Percentiles rank a stretch among this genome's conserved stretches.
phyloP scores from a whole-genome alignment of 2,329 filamentous ascomycete species.

The Nakataea oryzae region DNA sequence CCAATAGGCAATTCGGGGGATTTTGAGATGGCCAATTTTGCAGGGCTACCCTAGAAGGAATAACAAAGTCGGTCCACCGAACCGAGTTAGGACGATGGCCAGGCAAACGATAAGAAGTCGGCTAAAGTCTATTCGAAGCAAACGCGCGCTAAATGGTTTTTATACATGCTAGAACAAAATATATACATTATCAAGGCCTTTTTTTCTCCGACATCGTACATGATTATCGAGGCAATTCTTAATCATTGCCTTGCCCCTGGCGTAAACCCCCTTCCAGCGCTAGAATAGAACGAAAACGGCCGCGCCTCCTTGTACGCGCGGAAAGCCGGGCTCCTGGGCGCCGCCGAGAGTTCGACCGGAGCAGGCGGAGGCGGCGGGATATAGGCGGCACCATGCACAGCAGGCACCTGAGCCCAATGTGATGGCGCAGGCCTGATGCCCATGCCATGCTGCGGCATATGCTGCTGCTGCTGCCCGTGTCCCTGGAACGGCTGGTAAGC shows the following conservation, averaged over 20 bases:
- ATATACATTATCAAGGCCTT: background rate
- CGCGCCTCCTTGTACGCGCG: background rate
- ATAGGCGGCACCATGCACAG: background rate
- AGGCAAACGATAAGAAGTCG: too few species aligned
- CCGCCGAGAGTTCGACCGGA: background rate
- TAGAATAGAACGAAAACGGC: background rate
- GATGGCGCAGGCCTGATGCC: background rate
- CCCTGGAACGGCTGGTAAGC: constrained; percentile 6
- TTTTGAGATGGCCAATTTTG: background rate
- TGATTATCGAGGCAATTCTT: background rate
- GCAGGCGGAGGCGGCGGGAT: too few species aligned
- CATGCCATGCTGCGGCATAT: background rate
- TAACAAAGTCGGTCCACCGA: too few species aligned
- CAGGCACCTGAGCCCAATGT: background rate
- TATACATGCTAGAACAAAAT: background rate
- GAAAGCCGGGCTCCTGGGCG: background rate
- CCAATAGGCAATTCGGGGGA: background rate
- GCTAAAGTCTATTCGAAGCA: background rate
- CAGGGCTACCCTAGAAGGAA: too few species aligned
- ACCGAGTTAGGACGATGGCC: too few species aligned
- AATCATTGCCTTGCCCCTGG: background rate
- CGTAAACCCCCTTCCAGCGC: background rate
- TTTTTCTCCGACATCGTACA: background rate
- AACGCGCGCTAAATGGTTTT: background rate
- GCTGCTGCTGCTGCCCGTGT: constrained; percentile 4